A percentile compares a stretch with the other conserved stretches of the same genome.
Evolutionary conservation across 2,329 filamentous ascomycete species (phyloP).

Genomic region (Sporothrix phasma): DNA sequence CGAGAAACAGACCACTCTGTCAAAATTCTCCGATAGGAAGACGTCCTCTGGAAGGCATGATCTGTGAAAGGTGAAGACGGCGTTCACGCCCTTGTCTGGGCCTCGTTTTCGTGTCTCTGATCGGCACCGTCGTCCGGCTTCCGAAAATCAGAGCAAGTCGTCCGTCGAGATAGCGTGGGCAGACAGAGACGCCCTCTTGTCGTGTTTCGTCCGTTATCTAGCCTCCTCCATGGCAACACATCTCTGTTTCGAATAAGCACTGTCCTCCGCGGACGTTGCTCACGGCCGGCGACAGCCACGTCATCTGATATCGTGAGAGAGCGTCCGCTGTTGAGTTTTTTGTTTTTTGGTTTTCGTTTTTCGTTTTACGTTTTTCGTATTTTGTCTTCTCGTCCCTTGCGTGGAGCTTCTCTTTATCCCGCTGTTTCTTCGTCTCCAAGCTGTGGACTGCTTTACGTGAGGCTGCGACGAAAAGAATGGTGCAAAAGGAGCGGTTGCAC

Average conservation of each 20-base stretch:
- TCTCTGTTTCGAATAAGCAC: neutral
- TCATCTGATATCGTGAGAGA: conserved; percentile 1
- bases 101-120: neutral
- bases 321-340: neutral
- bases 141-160: neutral
- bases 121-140: neutral
- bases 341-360: neutral
- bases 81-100: neutral
- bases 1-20: neutral
- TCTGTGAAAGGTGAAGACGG: too few species aligned
- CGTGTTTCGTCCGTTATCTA: neutral
- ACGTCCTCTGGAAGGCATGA: too few species aligned
- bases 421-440: neutral
- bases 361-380: too few species aligned
- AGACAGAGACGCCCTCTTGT: neutral
- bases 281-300: neutral
- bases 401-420: too few species aligned
- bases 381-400: neutral
- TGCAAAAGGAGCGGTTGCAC: neutral
- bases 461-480: neutral
- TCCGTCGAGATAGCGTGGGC: too few species aligned
- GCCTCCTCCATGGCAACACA: neutral
- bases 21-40: neutral
- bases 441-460: neutral
- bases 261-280: neutral